Evolutionary conservation across 345 rosid species (phyloP), one percentile per base, ranked within the genome.

Genomic region (Ailanthus altissimus): DNA sequence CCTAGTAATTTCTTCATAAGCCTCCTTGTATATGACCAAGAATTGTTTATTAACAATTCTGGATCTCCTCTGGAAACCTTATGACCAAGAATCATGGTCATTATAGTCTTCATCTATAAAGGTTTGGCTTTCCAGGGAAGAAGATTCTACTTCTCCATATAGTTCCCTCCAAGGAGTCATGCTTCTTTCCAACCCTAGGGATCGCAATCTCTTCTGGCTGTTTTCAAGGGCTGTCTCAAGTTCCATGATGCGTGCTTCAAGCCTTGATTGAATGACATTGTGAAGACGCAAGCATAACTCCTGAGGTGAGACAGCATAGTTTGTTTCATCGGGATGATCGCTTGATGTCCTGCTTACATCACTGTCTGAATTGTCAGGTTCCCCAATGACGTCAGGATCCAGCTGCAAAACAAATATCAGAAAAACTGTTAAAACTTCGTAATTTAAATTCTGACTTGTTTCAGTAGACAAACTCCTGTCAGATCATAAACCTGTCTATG

Each of bases 241-340:
- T 38, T 84, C 84, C 36, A 51, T 40, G 65, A 86, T 79, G 16
- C 80, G 79, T 16, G 45, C 80, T 64, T 43, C 50, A 7, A 79
- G 84, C 51, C 83, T 84, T 36, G 81, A 77, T 57, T 82, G 72
- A 49, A 82, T 76, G 21, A 86, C 78, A 43, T 78, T 74, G 23
- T 82, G 89, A n/a, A 82, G 84, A 25, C 73, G 84, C 60, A 84
- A 60, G 63, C 83, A 71, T 75, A 84, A 78, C 65, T 84, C 86
- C 50, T 0, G 15, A 9, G 82, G 82, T 40, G 78, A 66, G 14
- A 82, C 80, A 6, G 61, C 75, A 46, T 25, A 70, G 67, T 78
- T 80, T 51, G 70, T 57, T 18, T 75, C 25, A 43, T 71, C 23
- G 60, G 49, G 26, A 8, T 7, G 67, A 54, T 68, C 1, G 1